These are phyloP conservation scores for Cephalotrichum gorgonifer DNA, from an alignment of 2,329 filamentous ascomycete species.

Conservation along the genomic window DNA sequence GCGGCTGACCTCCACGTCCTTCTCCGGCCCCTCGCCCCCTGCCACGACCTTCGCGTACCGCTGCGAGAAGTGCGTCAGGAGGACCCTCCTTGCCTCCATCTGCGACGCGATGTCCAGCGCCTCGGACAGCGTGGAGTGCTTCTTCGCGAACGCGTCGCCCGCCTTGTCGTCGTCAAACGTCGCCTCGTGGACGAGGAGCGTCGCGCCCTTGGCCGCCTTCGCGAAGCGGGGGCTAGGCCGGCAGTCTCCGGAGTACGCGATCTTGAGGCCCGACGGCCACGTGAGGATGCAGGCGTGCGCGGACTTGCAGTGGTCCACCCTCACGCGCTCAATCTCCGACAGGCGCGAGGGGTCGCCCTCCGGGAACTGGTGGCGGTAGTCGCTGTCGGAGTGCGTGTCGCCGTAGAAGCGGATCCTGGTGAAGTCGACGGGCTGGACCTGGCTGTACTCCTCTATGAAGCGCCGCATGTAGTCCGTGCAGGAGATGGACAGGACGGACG, in stretches of 20 bases:
- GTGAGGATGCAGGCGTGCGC: slow-evolving; percentile 69
- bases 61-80: slow-evolving; percentile 93
- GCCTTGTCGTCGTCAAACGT: slow-evolving; percentile 84
- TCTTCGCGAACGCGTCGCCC: slow-evolving; percentile 75
- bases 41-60: slow-evolving; percentile 69
- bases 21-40: slow-evolving; percentile 14
- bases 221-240: slow-evolving; percentile 65
- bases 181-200: slow-evolving; percentile 86
- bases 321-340: slow-evolving; percentile 52
- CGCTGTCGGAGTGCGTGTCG: slow-evolving; percentile 8
- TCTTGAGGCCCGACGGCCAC: slow-evolving; percentile 70
- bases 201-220: slow-evolving; percentile 60
- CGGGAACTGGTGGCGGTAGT: slow-evolving; percentile 21
- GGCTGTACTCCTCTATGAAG: slow-evolving; percentile 71
- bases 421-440: slow-evolving; percentile 68
- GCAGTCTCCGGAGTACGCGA: slow-evolving; percentile 92
- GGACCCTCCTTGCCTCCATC: slow-evolving; percentile 71
- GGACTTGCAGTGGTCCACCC: slow-evolving; percentile 69
- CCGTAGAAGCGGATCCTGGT: slow-evolving; percentile 30
- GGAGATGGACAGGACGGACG: slow-evolving; percentile 47
- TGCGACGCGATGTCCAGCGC: slow-evolving; percentile 64
- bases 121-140: slow-evolving; percentile 80
- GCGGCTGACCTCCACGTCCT: slow-evolving; percentile 27
- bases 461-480: slow-evolving; percentile 61
- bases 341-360: slow-evolving; percentile 46